Percentiles rank a stretch among this genome's conserved stretches.
Conservation (phyloP, 768 basidiomycete species). For the Trametes gibbosa region DNA sequence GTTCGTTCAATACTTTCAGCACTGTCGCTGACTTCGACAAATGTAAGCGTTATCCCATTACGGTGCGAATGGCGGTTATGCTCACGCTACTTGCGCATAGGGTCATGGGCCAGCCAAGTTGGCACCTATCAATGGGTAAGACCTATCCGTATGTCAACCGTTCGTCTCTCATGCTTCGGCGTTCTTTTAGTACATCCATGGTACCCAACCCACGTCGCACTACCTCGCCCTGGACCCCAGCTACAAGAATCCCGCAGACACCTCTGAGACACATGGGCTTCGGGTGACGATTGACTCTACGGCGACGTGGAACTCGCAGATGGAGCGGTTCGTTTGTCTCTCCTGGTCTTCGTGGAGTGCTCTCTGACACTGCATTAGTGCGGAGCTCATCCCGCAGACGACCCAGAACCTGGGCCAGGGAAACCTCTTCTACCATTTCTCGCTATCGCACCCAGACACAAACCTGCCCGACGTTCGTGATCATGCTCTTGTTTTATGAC, state of each 20-base stretch:
- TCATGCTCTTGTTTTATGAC: background rate
- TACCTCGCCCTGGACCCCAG: constrained; percentile 50
- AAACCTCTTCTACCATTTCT: constrained; percentile 63
- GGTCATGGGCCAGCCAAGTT: constrained; percentile 56
- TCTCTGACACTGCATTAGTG: constrained; percentile 4
- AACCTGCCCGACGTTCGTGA: constrained; percentile 48
- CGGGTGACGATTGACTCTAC: constrained; percentile 54
- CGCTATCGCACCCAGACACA: constrained; percentile 44
- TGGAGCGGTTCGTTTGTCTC: constrained; percentile 33
- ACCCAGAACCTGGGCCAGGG: constrained; percentile 54
- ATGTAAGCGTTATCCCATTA: constrained; percentile 34
- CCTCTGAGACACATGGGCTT: constrained; percentile 47
- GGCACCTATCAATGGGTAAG: constrained; percentile 56
- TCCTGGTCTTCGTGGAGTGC: background rate
- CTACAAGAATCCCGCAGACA: constrained; percentile 60
- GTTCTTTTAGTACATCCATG: constrained; percentile 47
- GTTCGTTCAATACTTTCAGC: constrained; percentile 46
- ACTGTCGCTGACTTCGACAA: constrained; percentile 50
- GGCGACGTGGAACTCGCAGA: constrained; percentile 53
- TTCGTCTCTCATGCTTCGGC: background rate
- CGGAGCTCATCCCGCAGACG: constrained; percentile 40
- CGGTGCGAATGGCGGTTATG: no score
- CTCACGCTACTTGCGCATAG: constrained; percentile 25
- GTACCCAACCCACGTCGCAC: constrained; percentile 45
- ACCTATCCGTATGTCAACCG: background rate